Evolutionary conservation across 148 eudicot genomes (phyloP).

Genomic region (Bassia scoparia): DNA sequence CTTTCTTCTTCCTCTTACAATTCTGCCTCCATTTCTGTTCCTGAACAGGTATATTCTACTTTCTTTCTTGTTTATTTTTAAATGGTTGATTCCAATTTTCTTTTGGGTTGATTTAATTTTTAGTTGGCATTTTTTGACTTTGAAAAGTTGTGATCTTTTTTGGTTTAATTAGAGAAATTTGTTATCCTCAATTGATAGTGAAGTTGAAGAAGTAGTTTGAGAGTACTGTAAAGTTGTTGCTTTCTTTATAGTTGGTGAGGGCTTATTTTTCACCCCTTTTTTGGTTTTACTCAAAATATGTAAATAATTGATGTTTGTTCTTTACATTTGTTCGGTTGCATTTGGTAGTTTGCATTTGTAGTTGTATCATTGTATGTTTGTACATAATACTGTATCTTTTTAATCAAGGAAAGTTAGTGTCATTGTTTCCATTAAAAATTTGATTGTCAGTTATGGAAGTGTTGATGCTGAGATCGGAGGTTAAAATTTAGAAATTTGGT

Average conservation of each 20-base stretch:
- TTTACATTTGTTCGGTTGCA: background rate
- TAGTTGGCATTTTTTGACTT: background rate
- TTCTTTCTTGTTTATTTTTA: background rate
- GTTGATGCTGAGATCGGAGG: background rate
- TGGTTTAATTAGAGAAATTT: background rate
- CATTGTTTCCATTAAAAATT: no score
- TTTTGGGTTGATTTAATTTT: background rate
- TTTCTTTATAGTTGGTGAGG: conserved; percentile 1
- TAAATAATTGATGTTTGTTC: background rate
- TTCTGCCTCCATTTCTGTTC: conserved; percentile 42
- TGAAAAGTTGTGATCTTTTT: background rate
- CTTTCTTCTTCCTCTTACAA: conserved; percentile 37
- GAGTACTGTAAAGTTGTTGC: background rate
- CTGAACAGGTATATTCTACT: conserved; percentile 33
- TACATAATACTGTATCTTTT: no score
- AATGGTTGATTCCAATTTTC: background rate
- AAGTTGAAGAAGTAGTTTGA: background rate
- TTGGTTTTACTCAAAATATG: background rate
- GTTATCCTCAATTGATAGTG: background rate
- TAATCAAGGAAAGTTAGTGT: no score
- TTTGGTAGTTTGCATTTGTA: background rate
- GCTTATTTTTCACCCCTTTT: background rate
- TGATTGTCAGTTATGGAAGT: background rate
- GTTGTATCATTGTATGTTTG: no score
- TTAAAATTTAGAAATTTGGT: background rate